Percentiles rank a stretch among this genome's conserved stretches.
These are phyloP conservation scores for Rhizophagus clarus DNA, from an alignment of 192 early-diverging fungal genomes.

Conservation along the genomic window DNA sequence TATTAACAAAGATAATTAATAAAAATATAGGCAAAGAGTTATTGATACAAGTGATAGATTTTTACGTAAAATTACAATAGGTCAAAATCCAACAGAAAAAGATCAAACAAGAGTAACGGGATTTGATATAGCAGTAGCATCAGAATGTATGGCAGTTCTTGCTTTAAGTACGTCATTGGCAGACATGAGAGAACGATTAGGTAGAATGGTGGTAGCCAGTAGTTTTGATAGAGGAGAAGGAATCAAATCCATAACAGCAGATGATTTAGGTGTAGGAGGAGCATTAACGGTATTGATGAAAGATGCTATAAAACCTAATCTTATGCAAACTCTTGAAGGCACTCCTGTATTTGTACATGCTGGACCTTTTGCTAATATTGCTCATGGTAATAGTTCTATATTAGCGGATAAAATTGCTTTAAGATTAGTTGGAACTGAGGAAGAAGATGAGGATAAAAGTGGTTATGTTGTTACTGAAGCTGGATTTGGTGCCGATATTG, in stretches of 20 bases:
- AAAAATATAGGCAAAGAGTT: conserved; percentile 67
- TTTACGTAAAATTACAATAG: conserved; percentile 88
- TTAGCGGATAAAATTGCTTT: conserved; percentile 96
- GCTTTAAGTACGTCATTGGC: conserved; percentile 86
- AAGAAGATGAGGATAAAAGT: conserved; percentile 52
- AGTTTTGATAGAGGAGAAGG: conserved; percentile 59
- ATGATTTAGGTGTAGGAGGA: conserved; percentile 95
- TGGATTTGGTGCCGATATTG: conserved; percentile 99
- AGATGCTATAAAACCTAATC: conserved; percentile 96
- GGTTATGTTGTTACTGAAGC: conserved; percentile 98
- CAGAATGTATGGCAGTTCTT: conserved; percentile 97
- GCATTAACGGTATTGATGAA: conserved; percentile 97
- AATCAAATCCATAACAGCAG: conserved; percentile 80
- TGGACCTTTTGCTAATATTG: conserved; percentile 99
- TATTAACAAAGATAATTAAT: no score
- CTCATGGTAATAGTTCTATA: conserved; percentile 95
- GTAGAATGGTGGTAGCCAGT: conserved; percentile 93
- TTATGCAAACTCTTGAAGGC: conserved; percentile 99
- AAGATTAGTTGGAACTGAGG: conserved; percentile 81
- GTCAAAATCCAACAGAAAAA: conserved; percentile 85
- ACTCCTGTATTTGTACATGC: conserved; percentile 99
- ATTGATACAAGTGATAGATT: conserved; percentile 97
- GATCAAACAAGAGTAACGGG: conserved; percentile 87
- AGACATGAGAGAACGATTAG: conserved; percentile 93
- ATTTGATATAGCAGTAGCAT: conserved; percentile 98